A percentile compares a stretch with the other conserved stretches of the same genome.
These are phyloP conservation scores for Tardiomyces depauwii DNA, from an alignment of 1,139 yeast genomes.

Conservation along the genomic window DNA sequence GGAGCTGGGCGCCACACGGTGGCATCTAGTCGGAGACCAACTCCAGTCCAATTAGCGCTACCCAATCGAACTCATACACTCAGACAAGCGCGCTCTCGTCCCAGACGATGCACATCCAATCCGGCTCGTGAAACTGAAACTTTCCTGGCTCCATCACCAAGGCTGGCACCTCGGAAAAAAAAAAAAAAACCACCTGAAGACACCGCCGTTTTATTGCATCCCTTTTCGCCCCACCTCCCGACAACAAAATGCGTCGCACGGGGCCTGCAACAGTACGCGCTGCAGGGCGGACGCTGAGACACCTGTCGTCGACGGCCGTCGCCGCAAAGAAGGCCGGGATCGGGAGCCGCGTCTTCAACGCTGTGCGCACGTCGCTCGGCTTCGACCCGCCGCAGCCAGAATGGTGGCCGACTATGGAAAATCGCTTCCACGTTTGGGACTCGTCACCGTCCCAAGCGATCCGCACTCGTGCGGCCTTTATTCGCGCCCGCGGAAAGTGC, in stretches of 20 bases:
- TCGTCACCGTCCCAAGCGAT: constrained; percentile 82
- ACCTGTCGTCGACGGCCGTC: neutral
- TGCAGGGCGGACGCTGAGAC: neutral
- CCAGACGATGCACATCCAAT: too few species aligned
- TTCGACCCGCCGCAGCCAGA: constrained; percentile 53
- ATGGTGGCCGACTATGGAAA: constrained; percentile 52
- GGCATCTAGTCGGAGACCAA: too few species aligned
- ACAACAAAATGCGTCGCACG: neutral
- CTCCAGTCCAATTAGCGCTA: too few species aligned
- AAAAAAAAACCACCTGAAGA: neutral
- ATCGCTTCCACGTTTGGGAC: constrained; percentile 78
- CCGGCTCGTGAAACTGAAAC: too few species aligned
- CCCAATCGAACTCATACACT: too few species aligned
- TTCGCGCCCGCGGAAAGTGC: constrained; percentile 78
- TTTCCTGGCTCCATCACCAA: too few species aligned
- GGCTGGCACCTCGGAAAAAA: neutral
- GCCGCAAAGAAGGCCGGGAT: neutral
- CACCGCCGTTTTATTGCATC: neutral
- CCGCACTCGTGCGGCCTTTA: constrained; percentile 84
- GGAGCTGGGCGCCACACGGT: too few species aligned
- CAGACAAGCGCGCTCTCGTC: too few species aligned
- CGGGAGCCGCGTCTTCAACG: neutral
- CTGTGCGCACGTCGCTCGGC: constrained; percentile 39
- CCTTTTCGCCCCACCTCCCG: too few species aligned
- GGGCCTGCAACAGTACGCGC: neutral